These are phyloP conservation scores for Aspergillus bombycis DNA, from an alignment of 2,329 filamentous ascomycete species.

Conservation along the genomic window DNA sequence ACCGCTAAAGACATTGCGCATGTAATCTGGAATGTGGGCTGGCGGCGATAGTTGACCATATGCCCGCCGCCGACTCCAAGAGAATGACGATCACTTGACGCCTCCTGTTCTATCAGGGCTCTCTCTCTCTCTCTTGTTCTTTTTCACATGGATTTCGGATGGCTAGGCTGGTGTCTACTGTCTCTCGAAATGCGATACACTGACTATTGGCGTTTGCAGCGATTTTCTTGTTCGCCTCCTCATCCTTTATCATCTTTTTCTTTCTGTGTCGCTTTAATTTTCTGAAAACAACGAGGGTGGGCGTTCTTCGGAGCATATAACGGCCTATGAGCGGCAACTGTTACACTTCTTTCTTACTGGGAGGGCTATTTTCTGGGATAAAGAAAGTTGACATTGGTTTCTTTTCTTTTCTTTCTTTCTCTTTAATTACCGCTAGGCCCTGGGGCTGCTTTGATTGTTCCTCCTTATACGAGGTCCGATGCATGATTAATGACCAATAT, in stretches of 20 bases:
- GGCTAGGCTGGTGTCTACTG: conserved; percentile 11
- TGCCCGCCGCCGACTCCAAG: background rate
- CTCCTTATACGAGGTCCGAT: background rate
- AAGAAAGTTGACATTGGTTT: background rate
- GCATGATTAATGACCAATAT: background rate
- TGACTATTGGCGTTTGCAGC: background rate
- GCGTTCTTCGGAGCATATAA: background rate
- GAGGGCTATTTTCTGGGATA: background rate
- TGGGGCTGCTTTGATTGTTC: background rate
- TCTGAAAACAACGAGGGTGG: background rate
- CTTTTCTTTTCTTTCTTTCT: background rate
- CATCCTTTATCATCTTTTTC: too few species aligned
- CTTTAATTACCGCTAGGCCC: background rate
- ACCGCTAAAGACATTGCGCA: conserved; percentile 67
- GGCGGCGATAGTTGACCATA: conserved; percentile 52
- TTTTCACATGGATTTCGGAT: conserved; percentile 13
- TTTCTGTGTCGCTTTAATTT: background rate
- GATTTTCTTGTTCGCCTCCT: background rate
- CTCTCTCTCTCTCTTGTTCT: conserved; percentile 29
- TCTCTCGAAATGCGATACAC: background rate
- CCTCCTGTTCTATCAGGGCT: too few species aligned
- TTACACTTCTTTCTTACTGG: background rate
- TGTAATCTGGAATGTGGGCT: conserved; percentile 69
- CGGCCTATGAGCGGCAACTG: background rate
- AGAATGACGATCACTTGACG: background rate